These are phyloP conservation scores for Pyronema omphalodes DNA, from an alignment of 495 filamentous ascomycete genomes.

Conservation along the genomic window DNA sequence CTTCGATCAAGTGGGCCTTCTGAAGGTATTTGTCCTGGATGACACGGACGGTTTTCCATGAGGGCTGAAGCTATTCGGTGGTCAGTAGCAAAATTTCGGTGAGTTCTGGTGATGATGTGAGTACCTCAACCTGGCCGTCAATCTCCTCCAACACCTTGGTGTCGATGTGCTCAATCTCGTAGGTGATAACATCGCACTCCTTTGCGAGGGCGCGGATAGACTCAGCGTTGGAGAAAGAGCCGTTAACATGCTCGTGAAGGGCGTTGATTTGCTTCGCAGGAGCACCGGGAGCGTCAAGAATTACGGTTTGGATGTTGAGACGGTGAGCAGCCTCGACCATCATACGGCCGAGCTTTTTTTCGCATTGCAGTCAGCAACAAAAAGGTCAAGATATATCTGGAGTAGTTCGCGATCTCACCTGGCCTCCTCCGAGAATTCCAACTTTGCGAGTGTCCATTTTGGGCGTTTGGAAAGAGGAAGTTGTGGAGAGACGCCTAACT, in stretches of 20 bases:
- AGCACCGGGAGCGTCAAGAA: conserved; percentile 61
- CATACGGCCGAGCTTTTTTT: conserved; percentile 60
- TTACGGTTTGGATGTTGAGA: conserved; percentile 58
- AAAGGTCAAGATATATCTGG: not conserved
- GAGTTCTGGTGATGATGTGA: conserved; percentile 13
- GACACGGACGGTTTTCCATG: conserved; percentile 69
- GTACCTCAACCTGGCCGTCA: conserved; percentile 36
- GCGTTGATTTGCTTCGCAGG: conserved; percentile 86
- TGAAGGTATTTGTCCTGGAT: conserved; percentile 96
- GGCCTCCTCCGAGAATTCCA: conserved; percentile 59
- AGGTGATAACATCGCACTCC: conserved; percentile 66
- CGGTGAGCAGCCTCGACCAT: conserved; percentile 79
- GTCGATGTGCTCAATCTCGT: conserved; percentile 97
- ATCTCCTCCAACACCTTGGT: conserved; percentile 81
- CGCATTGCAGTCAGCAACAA: conserved; percentile 3
- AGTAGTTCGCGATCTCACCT: conserved; percentile 23
- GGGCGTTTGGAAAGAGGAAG: not conserved
- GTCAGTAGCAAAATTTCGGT: conserved; percentile 12
- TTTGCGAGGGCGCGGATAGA: conserved; percentile 55
- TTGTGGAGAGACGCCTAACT: not conserved
- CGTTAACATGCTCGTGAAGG: conserved; percentile 51
- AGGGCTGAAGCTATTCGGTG: conserved; percentile 54
- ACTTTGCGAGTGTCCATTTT: conserved; percentile 29
- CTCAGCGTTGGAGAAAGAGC: conserved; percentile 46
- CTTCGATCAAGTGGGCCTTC: conserved; percentile 56